Percentiles rank a stretch among this genome's conserved stretches.
phyloP scores from a whole-genome alignment of 768 basidiomycete species.

The Podaxis sp. region DNA sequence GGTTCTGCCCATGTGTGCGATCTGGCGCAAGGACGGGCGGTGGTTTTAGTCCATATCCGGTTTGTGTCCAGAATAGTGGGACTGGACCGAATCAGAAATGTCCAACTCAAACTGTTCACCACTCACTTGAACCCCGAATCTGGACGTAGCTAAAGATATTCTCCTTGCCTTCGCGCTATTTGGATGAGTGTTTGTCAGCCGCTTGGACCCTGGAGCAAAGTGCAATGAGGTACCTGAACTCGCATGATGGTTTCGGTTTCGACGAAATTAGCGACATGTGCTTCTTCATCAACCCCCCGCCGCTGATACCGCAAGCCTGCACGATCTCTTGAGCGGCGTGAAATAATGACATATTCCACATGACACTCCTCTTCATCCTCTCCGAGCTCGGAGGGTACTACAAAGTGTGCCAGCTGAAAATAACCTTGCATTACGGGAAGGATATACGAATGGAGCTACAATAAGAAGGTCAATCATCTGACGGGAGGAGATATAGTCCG shows the following conservation, averaged over 20 bases:
- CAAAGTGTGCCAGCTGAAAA: constrained; percentile 75
- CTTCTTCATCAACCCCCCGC: constrained; percentile 90
- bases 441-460: constrained; percentile 78
- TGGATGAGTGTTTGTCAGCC: not conserved
- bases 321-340: constrained; percentile 83
- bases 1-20: constrained; percentile 69
- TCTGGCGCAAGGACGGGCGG: constrained; percentile 77
- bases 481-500: not conserved
- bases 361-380: constrained; percentile 44
- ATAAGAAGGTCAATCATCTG: constrained; percentile 5
- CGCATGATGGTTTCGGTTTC: constrained; percentile 90
- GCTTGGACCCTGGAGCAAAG: not conserved
- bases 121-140: constrained; percentile 86
- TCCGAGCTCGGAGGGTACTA: constrained; percentile 51
- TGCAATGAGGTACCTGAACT: constrained; percentile 56
- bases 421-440: constrained; percentile 94
- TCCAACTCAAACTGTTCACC: constrained; percentile 16
- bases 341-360: constrained; percentile 81
- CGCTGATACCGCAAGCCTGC: constrained; percentile 95
- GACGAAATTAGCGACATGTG: constrained; percentile 94
- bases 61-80: constrained; percentile 91
- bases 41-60: constrained; percentile 84
- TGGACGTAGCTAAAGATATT: constrained; percentile 91
- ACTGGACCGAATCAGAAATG: constrained; percentile 46
- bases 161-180: constrained; percentile 66